Conservation (phyloP, 108 stramenopile genomes). For the Epipyxis sp. region DNA sequence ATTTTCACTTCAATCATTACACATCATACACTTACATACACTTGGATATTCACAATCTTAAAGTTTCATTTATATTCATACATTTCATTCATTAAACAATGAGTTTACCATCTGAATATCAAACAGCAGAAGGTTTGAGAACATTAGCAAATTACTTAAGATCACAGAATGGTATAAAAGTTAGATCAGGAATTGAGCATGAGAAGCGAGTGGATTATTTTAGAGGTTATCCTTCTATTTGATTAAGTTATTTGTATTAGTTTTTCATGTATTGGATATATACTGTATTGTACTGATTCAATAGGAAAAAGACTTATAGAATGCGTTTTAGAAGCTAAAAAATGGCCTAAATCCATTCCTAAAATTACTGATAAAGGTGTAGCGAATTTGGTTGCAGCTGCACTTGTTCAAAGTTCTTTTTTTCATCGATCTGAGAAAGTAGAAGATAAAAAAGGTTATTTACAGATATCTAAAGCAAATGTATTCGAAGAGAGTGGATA, state of each 20-base stretch:
- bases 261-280: background rate
- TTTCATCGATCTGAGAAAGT: conserved; percentile 87
- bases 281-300: background rate
- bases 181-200: conserved; percentile 66
- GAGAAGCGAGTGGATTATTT: conserved; percentile 94
- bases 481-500: conserved; percentile 81
- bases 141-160: conserved; percentile 14
- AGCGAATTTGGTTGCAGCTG: conserved; percentile 69
- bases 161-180: conserved; percentile 1
- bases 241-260: background rate
- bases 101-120: conserved; percentile 9
- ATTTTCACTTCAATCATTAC: no score
- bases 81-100: no score
- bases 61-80: no score
- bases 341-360: conserved; percentile 79
- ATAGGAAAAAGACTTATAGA: conserved; percentile 87
- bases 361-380: conserved; percentile 73
- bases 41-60: no score
- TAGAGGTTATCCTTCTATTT: conserved; percentile 67
- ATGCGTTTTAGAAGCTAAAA: conserved; percentile 70
- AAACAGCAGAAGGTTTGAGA: background rate
- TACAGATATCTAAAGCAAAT: conserved; percentile 20
- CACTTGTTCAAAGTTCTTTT: conserved; percentile 67
- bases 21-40: no score
- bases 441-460: conserved; percentile 72